Percentiles rank a stretch among this genome's conserved stretches.
phyloP scores from a whole-genome alignment of 2,329 filamentous ascomycete genomes.

The Paraphoma chrysanthemicola region DNA sequence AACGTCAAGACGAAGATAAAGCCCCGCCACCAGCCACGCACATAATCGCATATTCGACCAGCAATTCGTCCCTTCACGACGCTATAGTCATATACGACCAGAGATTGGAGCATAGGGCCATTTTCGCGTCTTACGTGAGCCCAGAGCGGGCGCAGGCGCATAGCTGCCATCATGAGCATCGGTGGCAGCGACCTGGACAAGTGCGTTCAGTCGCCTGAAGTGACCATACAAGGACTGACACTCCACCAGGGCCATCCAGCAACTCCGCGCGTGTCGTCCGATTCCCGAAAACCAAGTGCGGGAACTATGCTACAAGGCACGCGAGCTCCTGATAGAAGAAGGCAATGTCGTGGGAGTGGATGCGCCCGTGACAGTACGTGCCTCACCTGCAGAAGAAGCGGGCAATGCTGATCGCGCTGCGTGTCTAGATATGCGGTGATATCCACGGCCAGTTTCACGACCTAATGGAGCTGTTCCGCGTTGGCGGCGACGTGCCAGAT shows the following conservation, averaged over 20 bases:
- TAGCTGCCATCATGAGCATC: conserved; percentile 36
- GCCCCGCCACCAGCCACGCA: conserved; percentile 1
- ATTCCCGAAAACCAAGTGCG: conserved; percentile 96
- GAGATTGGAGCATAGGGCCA: neutral
- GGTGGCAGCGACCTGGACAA: conserved; percentile 92
- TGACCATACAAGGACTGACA: conserved; percentile 14
- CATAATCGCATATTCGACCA: too few relatives aligned
- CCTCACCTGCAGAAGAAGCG: neutral
- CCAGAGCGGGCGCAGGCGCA: conserved; percentile 21
- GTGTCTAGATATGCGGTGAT: conserved; percentile 71
- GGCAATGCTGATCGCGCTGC: conserved; percentile 5
- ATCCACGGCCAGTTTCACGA: conserved; percentile 98
- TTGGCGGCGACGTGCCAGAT: conserved; percentile 91
- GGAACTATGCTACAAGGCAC: conserved; percentile 95
- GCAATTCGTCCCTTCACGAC: neutral
- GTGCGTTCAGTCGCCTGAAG: conserved; percentile 57
- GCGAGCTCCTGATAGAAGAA: conserved; percentile 95
- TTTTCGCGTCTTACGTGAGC: neutral
- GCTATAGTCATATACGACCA: neutral
- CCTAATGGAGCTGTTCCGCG: conserved; percentile 93
- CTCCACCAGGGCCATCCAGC: conserved; percentile 79
- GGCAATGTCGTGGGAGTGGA: conserved; percentile 96
- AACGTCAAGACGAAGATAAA: neutral
- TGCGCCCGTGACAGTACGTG: conserved; percentile 84
- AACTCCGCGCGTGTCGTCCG: conserved; percentile 92